Evolutionary conservation across 495 filamentous ascomycete species (phyloP).

Genomic region (Tetracladium setigerum): DNA sequence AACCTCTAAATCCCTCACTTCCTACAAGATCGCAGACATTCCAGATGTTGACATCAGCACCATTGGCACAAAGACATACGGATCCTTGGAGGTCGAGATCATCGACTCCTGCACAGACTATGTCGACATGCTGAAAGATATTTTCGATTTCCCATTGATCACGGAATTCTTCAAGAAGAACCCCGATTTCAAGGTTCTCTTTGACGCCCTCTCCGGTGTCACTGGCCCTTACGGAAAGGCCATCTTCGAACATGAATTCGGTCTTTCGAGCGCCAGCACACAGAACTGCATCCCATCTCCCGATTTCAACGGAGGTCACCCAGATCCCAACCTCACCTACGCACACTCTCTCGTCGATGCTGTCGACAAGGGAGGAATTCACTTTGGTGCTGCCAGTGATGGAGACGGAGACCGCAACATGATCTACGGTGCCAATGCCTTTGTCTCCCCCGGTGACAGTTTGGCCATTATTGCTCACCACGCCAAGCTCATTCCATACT

Average conservation of each 20-base stretch:
- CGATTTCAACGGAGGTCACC: constrained; percentile 95
- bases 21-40: constrained; percentile 87
- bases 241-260: constrained; percentile 91
- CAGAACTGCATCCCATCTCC: constrained; percentile 91
- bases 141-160: constrained; percentile 96
- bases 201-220: constrained; percentile 90
- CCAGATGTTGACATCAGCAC: constrained; percentile 76
- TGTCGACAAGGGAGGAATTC: constrained; percentile 84
- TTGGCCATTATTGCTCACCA: constrained; percentile 97
- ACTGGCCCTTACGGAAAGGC: constrained; percentile 91
- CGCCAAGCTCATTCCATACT: constrained; percentile 90
- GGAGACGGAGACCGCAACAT: constrained; percentile 99
- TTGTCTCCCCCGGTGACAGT: constrained; percentile 95
- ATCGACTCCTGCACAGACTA: constrained; percentile 91
- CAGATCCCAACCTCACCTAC: constrained; percentile 97
- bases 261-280: constrained; percentile 64
- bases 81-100: constrained; percentile 84
- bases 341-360: constrained; percentile 90
- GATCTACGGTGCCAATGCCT: constrained; percentile 96
- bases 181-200: constrained; percentile 91
- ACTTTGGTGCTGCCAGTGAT: constrained; percentile 93
- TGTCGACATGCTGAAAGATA: constrained; percentile 89
- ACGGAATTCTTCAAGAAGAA: constrained; percentile 80
- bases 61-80: constrained; percentile 78
- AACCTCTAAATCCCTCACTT: constrained; percentile 74